Conservation (phyloP, 495 filamentous ascomycete genomes). For the Rostrohypoxylon terebratum region DNA sequence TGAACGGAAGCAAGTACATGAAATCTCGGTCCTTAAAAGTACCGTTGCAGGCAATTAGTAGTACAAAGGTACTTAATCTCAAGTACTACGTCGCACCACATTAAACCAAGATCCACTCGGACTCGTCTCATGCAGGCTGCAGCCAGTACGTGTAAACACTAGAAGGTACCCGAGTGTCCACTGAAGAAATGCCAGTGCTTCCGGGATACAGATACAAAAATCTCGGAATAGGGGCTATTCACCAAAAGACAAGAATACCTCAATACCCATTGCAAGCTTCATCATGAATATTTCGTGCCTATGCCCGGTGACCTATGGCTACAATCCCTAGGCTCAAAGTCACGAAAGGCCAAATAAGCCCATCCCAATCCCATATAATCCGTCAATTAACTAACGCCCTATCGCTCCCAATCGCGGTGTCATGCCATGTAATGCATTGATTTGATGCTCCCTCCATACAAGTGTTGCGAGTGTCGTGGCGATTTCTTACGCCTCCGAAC, state of each 20-base stretch:
- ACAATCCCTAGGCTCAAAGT: conserved; percentile 15
- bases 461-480: conserved; percentile 21
- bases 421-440: conserved; percentile 27
- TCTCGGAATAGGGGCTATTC: neutral
- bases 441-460: conserved; percentile 8
- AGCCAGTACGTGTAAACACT: neutral
- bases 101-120: neutral
- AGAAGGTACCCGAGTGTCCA: neutral
- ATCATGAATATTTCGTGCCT: conserved; percentile 23
- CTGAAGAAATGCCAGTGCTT: neutral
- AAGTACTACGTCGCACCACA: neutral
- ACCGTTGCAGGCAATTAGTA: neutral
- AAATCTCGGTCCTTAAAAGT: neutral
- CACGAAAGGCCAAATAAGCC: conserved; percentile 38
- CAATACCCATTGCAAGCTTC: neutral
- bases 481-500: conserved; percentile 42
- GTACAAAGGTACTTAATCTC: neutral
- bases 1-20: neutral
- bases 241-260: neutral
- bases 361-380: conserved; percentile 37
- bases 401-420: conserved; percentile 44
- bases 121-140: neutral
- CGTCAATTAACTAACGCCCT: conserved; percentile 49
- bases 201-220: neutral
- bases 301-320: conserved; percentile 26